Evolutionary conservation across 75 land plant species (phyloP).

Genomic region (Isoetes taiwanensis): DNA sequence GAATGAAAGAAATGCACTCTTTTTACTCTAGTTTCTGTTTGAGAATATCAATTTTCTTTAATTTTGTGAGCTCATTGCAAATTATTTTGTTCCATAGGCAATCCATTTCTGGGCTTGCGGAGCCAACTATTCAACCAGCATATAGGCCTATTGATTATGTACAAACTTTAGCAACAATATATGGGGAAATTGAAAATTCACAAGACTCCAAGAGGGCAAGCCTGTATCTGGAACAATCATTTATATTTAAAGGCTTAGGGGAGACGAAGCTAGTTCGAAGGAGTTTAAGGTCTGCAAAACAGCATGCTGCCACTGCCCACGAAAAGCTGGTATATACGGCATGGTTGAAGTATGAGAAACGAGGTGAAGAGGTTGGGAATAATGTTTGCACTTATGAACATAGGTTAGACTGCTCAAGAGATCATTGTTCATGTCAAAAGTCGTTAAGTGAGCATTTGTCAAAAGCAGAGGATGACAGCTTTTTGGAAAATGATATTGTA

Average conservation of each 20-base stretch:
- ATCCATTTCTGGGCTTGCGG: neutral
- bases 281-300: neutral
- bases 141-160: constrained; percentile 3
- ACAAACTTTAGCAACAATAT: neutral
- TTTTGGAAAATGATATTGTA: constrained; percentile 9
- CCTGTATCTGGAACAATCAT: constrained; percentile 1
- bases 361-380: neutral
- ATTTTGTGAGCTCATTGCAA: too few relatives aligned
- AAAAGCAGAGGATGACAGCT: constrained; percentile 9
- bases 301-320: neutral
- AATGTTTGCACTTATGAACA: too few relatives aligned
- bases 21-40: too few relatives aligned
- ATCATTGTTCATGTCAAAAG: too few relatives aligned
- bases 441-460: too few relatives aligned
- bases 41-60: too few relatives aligned
- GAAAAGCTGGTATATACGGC: neutral
- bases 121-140: neutral
- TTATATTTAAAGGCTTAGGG: neutral
- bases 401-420: too few relatives aligned
- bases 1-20: too few relatives aligned
- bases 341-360: neutral
- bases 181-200: neutral
- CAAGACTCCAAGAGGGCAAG: neutral
- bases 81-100: neutral
- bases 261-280: neutral